A percentile compares a stretch with the other conserved stretches of the same genome.
These are phyloP conservation scores for Yamadazyma phyllophila DNA, from an alignment of 805 yeast species.

Conservation along the genomic window DNA sequence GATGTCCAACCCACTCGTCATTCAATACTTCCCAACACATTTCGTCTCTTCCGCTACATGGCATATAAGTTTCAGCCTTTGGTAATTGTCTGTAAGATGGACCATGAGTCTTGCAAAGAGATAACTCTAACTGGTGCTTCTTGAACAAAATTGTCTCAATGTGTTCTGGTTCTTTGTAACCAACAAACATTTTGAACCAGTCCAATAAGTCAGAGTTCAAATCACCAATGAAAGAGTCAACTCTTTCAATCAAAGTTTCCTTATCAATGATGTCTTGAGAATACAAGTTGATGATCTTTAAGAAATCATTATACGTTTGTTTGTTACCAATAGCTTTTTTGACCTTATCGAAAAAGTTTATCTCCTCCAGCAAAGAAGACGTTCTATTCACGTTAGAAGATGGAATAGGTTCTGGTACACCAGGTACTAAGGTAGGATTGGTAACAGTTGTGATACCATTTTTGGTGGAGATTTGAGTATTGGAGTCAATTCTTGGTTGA, in stretches of 20 bases:
- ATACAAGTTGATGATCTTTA: constrained; percentile 81
- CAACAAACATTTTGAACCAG: constrained; percentile 93
- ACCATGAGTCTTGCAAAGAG: constrained; percentile 90
- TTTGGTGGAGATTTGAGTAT: constrained; percentile 12
- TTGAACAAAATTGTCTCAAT: constrained; percentile 87
- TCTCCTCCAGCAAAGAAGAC: constrained; percentile 75
- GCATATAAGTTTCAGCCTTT: constrained; percentile 91
- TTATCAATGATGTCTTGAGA: constrained; percentile 90
- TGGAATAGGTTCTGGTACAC: constrained; percentile 79
- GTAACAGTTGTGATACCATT: constrained; percentile 31
- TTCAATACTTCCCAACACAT: constrained; percentile 99
- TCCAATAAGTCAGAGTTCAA: constrained; percentile 71
- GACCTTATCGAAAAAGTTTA: constrained; percentile 87
- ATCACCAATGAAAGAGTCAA: constrained; percentile 78
- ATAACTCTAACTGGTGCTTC: constrained; percentile 87
- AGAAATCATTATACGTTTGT: constrained; percentile 87
- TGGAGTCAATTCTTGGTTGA: constrained; percentile 19
- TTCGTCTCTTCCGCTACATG: constrained; percentile 97
- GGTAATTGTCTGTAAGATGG: constrained; percentile 93
- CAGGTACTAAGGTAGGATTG: constrained; percentile 74
- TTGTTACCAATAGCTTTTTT: constrained; percentile 86
- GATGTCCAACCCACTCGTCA: constrained; percentile 99
- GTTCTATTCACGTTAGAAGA: constrained; percentile 42
- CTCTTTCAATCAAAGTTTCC: constrained; percentile 75
- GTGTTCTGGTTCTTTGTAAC: constrained; percentile 81